These are phyloP conservation scores for Malassezia vespertilionis DNA, from an alignment of 1,284 basidiomycete species.

Conservation along the genomic window DNA sequence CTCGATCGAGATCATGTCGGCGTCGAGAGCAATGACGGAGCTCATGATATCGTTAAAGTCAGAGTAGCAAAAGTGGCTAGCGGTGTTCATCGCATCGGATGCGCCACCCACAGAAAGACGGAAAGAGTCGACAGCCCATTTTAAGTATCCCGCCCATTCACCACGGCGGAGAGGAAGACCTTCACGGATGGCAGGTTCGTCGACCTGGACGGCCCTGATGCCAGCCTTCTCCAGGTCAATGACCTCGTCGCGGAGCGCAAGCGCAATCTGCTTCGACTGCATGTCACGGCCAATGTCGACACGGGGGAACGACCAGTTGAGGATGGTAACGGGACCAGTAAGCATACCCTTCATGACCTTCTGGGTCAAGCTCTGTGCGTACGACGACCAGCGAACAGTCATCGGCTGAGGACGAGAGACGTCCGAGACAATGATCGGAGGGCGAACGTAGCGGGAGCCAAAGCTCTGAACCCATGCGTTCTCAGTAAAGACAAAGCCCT, in stretches of 20 bases:
- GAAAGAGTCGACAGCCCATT: slow-evolving; percentile 47
- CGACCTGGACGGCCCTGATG: slow-evolving; percentile 96
- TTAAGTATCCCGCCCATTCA: slow-evolving; percentile 44
- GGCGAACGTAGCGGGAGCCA: slow-evolving; percentile 77
- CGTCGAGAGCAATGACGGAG: slow-evolving; percentile 91
- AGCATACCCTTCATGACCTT: slow-evolving; percentile 98
- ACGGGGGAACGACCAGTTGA: slow-evolving; percentile 99
- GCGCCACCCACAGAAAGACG: slow-evolving; percentile 42
- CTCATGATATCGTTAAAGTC: slow-evolving; percentile 94
- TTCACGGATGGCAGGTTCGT: slow-evolving; percentile 98
- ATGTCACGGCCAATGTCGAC: slow-evolving; percentile 91
- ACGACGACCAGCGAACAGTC: slow-evolving; percentile 93
- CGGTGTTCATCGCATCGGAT: slow-evolving; percentile 42
- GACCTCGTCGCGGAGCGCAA: slow-evolving; percentile 97
- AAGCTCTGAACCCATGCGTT: slow-evolving; percentile 99
- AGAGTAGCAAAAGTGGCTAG: slow-evolving; percentile 48
- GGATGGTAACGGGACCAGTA: slow-evolving; percentile 66
- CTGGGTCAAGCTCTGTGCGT: slow-evolving; percentile 85
- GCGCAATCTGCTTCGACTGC: slow-evolving; percentile 95
- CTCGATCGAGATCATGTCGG: slow-evolving; percentile 98
- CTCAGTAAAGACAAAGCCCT: slow-evolving; percentile 94
- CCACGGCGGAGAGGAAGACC: slow-evolving; percentile 53
- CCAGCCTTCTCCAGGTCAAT: slow-evolving; percentile 93
- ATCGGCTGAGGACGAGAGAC: slow-evolving; percentile 86
- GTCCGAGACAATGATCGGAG: slow-evolving; percentile 96